Evolutionary conservation across 805 yeast species (phyloP), one percentile per base, ranked within the genome.

Genomic region (Pichia scutulata): DNA sequence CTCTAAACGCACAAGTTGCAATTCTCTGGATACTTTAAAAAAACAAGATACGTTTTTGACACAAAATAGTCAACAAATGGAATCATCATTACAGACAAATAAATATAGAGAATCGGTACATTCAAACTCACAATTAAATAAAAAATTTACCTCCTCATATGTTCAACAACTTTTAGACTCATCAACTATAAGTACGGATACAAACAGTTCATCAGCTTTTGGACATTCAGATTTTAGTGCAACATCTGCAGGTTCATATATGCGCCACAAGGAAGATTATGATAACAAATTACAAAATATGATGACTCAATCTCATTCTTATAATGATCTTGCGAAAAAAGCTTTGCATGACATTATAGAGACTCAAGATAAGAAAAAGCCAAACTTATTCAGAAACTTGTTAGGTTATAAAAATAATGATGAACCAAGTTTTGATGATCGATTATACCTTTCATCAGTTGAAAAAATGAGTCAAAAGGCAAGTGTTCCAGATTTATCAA

Each of bases 241-340:
- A 5, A 86, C 96, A 0, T 84, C 93, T 55, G 95, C 96, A 1
- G 95, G 95, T 0, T 86, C 95, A 28, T 81, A 81, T 52, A 81
- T 82, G 43, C 76, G 95, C 60, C 95, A 88, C 63, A 84, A 61
- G 64, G 70, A 62, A 51, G 53, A 50, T 28, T 47, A 26, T 30
- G 53, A 50, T 7, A 16, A 41, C 1, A 54, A 51, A 44, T 39
- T 61, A 28, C 52, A 53, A 26, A 59, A 53, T 25, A 44, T 56
- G 48, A 46, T 53, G 39, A 55, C 51, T 37, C 52, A 54, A 30
- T 30, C 39, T 18, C 60, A 62, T 12, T 42, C 52, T 3, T 42
- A 45, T 46, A 48, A 50, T 7, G 26, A 23, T 14, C 23, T 24
- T 37, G 28, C 49, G 18, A 52, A 59, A 36, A 66, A 60, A 5